phyloP scores from a whole-genome alignment of 78 protist species.

The Chrysochromulina parva region DNA sequence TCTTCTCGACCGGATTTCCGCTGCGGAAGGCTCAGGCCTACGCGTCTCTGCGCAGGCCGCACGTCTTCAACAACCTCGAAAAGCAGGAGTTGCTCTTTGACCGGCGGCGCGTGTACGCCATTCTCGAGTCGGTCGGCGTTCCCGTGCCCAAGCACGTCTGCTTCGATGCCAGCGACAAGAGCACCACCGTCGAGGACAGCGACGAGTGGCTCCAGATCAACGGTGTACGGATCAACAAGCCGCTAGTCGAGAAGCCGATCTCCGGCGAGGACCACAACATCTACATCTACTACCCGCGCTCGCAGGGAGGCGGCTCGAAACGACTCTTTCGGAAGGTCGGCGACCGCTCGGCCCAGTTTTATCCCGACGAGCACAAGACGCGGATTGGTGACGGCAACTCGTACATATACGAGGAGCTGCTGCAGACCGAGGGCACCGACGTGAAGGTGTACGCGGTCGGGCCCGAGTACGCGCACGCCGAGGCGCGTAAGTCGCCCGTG shows the following conservation, averaged over 20 bases:
- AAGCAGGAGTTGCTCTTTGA: slow-evolving; percentile 52
- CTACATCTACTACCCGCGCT: slow-evolving; percentile 76
- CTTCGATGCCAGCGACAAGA: neutral
- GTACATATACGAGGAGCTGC: slow-evolving; percentile 81
- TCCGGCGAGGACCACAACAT: slow-evolving; percentile 88
- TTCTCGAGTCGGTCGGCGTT: slow-evolving; percentile 44
- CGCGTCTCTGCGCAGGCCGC: slow-evolving; percentile 41
- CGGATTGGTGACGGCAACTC: slow-evolving; percentile 1
- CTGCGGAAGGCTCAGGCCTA: slow-evolving; percentile 66
- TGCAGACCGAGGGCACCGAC: slow-evolving; percentile 73
- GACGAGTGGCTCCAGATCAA: slow-evolving; percentile 38
- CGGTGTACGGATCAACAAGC: slow-evolving; percentile 77
- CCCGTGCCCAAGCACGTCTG: slow-evolving; percentile 64
- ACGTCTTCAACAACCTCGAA: slow-evolving; percentile 66
- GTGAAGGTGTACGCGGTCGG: slow-evolving; percentile 56
- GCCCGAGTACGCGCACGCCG: slow-evolving; percentile 82
- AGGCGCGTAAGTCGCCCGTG: slow-evolving; percentile 91
- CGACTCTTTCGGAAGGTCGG: slow-evolving; percentile 84
- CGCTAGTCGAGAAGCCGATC: slow-evolving; percentile 93
- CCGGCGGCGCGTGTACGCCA: slow-evolving; percentile 59
- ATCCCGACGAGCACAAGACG: neutral
- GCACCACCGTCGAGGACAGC: neutral
- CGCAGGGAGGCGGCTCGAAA: slow-evolving; percentile 82
- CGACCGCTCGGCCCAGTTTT: neutral
- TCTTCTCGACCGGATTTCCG: slow-evolving; percentile 75